A percentile compares a stretch with the other conserved stretches of the same genome.
Evolutionary conservation across 306 rosid genomes (phyloP).

Genomic region (Quercus variabilis): DNA sequence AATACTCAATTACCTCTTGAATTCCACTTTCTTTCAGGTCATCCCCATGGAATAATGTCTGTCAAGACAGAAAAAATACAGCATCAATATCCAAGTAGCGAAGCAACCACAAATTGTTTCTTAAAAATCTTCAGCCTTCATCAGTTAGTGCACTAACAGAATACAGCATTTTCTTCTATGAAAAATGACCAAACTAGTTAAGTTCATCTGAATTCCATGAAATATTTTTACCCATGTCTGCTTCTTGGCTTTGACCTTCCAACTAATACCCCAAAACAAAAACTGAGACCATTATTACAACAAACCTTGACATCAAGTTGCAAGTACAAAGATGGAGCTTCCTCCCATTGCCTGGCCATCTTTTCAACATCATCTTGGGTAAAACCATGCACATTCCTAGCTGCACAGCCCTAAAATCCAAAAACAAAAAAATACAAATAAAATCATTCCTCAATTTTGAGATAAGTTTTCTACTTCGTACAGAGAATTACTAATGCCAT

Average conservation of each 20-base stretch:
- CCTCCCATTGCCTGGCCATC: slow-evolving; percentile 92
- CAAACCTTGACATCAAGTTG: slow-evolving; percentile 80
- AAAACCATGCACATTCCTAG: slow-evolving; percentile 93
- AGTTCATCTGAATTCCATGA: neutral
- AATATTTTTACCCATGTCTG: neutral
- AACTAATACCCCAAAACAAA: neutral
- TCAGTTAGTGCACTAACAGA: neutral
- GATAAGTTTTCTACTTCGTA: slow-evolving; percentile 7
- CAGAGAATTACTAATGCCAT: slow-evolving; percentile 8
- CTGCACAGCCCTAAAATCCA: slow-evolving; percentile 81
- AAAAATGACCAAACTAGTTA: neutral
- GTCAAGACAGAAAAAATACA: slow-evolving; percentile 35
- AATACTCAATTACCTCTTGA: slow-evolving; percentile 63
- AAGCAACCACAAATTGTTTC: slow-evolving; percentile 9
- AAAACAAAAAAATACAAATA: slow-evolving; percentile 25
- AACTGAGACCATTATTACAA: slow-evolving; percentile 11
- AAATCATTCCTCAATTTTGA: slow-evolving; percentile 14
- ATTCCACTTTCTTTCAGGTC: slow-evolving; percentile 77
- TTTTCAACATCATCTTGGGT: slow-evolving; percentile 65
- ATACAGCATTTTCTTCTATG: neutral
- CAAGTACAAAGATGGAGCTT: slow-evolving; percentile 74
- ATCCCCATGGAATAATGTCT: slow-evolving; percentile 89
- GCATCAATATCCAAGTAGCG: slow-evolving; percentile 21
- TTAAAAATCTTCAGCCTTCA: neutral
- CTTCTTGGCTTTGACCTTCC: neutral